A percentile compares a stretch with the other conserved stretches of the same genome.
phyloP scores from a whole-genome alignment of 2,329 filamentous ascomycete genomes.

The Thelonectria discophora region DNA sequence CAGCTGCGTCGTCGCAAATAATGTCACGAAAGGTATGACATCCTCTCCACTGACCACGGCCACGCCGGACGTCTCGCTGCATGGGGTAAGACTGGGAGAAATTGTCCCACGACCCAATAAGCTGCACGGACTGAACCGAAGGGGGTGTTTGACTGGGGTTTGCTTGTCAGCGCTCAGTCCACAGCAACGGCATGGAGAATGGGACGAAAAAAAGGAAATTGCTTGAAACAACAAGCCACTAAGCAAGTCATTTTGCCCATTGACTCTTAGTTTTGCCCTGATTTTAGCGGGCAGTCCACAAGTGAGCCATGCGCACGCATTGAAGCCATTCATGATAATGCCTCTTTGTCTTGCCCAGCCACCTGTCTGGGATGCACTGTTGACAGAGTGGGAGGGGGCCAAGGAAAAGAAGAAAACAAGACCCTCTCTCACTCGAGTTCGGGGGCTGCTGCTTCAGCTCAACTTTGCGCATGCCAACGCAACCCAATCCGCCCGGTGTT shows the following conservation, averaged over 20 bases:
- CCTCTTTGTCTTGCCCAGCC: conserved; percentile 3
- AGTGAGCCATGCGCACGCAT: not conserved
- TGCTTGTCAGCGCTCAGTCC: conserved; percentile 40
- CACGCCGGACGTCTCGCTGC: conserved; percentile 80
- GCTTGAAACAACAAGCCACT: conserved; percentile 37
- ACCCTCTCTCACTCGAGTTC: conserved; percentile 5
- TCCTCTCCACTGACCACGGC: conserved; percentile 82
- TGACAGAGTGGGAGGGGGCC: not conserved
- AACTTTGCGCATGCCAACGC: conserved; percentile 16
- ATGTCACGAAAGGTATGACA: conserved; percentile 89
- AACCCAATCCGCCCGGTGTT: conserved; percentile 8
- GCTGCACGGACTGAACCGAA: conserved; percentile 74
- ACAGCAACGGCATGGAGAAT: conserved; percentile 33
- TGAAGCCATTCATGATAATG: conserved; percentile 2
- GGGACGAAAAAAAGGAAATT: conserved; percentile 41
- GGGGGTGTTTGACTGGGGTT: conserved; percentile 65
- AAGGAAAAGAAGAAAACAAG: not conserved
- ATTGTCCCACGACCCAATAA: conserved; percentile 96
- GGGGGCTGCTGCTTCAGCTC: conserved; percentile 6
- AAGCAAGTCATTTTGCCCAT: conserved; percentile 16
- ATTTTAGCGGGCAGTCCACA: conserved; percentile 20
- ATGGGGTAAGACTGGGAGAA: conserved; percentile 82
- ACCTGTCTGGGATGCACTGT: not conserved
- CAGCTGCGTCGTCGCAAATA: conserved; percentile 75
- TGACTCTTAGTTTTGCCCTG: conserved; percentile 23